These are phyloP conservation scores for Solanum chmielewskii DNA, from an alignment of 257 asterid genomes.

Conservation along the genomic window DNA sequence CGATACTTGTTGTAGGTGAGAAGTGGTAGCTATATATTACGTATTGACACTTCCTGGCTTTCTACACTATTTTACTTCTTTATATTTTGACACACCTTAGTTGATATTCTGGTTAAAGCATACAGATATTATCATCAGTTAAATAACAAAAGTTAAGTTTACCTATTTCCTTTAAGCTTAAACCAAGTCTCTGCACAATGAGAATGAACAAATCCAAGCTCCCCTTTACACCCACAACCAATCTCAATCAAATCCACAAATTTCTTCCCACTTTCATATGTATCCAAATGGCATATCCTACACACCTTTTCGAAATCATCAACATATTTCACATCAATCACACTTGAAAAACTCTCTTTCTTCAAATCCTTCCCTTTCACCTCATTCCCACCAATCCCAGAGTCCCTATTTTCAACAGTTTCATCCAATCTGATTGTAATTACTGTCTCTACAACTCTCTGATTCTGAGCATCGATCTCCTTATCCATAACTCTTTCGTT, in stretches of 20 bases:
- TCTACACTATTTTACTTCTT: too few relatives aligned
- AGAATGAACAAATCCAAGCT: constrained; percentile 65
- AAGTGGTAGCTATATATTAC: not conserved
- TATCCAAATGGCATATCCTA: constrained; percentile 68
- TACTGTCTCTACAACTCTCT: not conserved
- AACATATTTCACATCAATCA: constrained; percentile 19
- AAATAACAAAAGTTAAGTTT: not conserved
- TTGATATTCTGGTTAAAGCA: too few relatives aligned
- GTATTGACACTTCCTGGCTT: too few relatives aligned
- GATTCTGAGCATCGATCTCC: not conserved
- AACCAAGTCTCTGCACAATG: constrained; percentile 80
- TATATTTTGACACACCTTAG: too few relatives aligned
- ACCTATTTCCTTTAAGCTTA: constrained; percentile 65
- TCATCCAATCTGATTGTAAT: not conserved
- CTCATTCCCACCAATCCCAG: not conserved
- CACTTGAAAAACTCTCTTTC: constrained; percentile 12
- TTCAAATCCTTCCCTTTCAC: not conserved
- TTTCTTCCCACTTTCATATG: constrained; percentile 24
- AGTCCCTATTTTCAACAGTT: not conserved
- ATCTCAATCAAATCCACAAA: constrained; percentile 48
- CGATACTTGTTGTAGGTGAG: not conserved
- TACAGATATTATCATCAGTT: too few relatives aligned
- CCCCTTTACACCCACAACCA: constrained; percentile 93
- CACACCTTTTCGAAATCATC: constrained; percentile 26
- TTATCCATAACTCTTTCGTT: not conserved